Conservation (phyloP, 2,329 filamentous ascomycete species). For the Aspergillus sp. region DNA sequence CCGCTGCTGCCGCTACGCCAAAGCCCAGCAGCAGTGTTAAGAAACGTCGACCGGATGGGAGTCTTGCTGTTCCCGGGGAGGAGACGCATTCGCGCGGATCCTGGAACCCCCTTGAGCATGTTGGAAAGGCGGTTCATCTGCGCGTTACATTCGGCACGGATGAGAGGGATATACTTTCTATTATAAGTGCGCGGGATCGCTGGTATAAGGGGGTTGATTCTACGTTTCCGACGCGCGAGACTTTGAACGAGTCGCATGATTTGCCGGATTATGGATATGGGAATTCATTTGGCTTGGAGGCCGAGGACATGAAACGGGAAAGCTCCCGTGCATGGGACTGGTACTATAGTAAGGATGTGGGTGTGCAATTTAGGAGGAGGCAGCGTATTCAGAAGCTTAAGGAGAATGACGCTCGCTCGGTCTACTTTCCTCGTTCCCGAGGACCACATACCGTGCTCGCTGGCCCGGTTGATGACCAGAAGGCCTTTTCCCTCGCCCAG, state of each 20-base stretch:
- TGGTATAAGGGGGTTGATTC: slow-evolving; percentile 52
- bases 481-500: slow-evolving; percentile 44
- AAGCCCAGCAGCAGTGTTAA: slow-evolving; percentile 6
- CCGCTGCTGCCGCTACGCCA: background rate
- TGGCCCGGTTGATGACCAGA: slow-evolving; percentile 51
- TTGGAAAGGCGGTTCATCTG: slow-evolving; percentile 48
- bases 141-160: slow-evolving; percentile 55
- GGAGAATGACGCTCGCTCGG: slow-evolving; percentile 36
- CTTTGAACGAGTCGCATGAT: slow-evolving; percentile 31
- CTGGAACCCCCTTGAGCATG: slow-evolving; percentile 36
- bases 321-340: slow-evolving; percentile 53
- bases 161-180: slow-evolving; percentile 51
- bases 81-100: slow-evolving; percentile 42
- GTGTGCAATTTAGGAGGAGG: slow-evolving; percentile 42
- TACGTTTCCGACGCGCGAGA: slow-evolving; percentile 52
- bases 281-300: slow-evolving; percentile 46
- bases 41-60: slow-evolving; percentile 24
- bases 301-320: slow-evolving; percentile 47
- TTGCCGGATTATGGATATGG: slow-evolving; percentile 42
- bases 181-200: slow-evolving; percentile 51
- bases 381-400: slow-evolving; percentile 44
- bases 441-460: slow-evolving; percentile 50
- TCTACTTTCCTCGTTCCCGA: slow-evolving; percentile 45
- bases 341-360: slow-evolving; percentile 51
- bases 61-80: slow-evolving; percentile 19